Conservation (phyloP, 352 stramenopile species). For the Thraustotheca clavata region DNA sequence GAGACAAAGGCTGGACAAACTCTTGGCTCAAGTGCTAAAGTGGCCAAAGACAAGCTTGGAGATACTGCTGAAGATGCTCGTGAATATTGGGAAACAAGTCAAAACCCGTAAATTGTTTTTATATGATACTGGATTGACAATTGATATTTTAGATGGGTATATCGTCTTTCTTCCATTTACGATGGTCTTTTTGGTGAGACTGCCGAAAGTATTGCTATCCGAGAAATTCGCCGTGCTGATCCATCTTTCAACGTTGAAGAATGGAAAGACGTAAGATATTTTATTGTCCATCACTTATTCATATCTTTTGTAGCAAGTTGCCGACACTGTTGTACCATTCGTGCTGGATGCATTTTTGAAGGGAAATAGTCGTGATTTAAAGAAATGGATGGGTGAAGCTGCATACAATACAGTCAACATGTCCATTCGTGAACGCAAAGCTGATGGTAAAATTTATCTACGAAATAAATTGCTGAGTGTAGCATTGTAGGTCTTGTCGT, state of each 20-base stretch:
- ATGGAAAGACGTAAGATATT: constrained; percentile 76
- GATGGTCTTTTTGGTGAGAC: constrained; percentile 97
- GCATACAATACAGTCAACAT: constrained; percentile 93
- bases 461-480: background rate
- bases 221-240: constrained; percentile 93
- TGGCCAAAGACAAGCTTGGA: constrained; percentile 69
- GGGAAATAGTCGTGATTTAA: constrained; percentile 91
- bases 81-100: constrained; percentile 97
- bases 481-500: constrained; percentile 51
- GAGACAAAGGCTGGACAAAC: constrained; percentile 69
- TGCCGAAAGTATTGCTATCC: constrained; percentile 91
- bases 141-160: constrained; percentile 74
- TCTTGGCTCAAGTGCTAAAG: constrained; percentile 59
- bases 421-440: constrained; percentile 91
- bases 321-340: constrained; percentile 89
- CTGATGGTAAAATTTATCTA: constrained; percentile 57
- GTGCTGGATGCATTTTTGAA: constrained; percentile 94
- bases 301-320: constrained; percentile 57
- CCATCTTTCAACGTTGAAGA: constrained; percentile 95
- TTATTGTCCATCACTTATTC: background rate
- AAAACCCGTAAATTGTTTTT: constrained; percentile 87
- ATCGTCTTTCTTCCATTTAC: constrained; percentile 96
- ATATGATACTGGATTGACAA: background rate
- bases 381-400: constrained; percentile 94
- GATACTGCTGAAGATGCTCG: constrained; percentile 76